Evolutionary conservation across 192 early-diverging fungal species (phyloP), one percentile per base, ranked within the genome.

Genomic region (Glomus cerebriforme): DNA sequence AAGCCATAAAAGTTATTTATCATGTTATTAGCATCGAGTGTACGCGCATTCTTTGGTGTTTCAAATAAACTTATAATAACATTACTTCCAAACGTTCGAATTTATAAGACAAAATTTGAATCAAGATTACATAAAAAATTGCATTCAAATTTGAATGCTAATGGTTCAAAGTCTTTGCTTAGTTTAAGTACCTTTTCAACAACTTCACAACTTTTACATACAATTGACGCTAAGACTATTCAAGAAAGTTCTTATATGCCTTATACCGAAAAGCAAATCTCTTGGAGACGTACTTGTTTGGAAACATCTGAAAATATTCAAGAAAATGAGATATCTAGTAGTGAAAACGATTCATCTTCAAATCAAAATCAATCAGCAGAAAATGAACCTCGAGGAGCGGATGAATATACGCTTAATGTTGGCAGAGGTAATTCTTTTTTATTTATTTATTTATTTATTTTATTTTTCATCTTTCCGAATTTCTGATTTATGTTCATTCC

Each of bases 351-450:
- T 19, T 9, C 13, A 29, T 17, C 24, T 9, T 17, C 29, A 31
- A 64, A 29, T 31, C 10, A 17, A 27, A 15, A 31, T 31, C 15
- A 70, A 70, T 31, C 66, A 29, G 4, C 37, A 26, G 68, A 43
- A 35, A 45, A 70, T 70, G 39, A 70, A n/a, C 68, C 35, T 24
- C 39, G 12, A 26, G 68, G 68, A 39, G 68, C 22, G 10, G 68
- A 70, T 32, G 68, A 70, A 35, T 70, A 70, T 45, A 70, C 68
- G 10, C 39, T 70, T 19, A 70, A 70, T 70, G 68, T 70, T 70
- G 68, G 68, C n/a, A 45, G 35, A 24, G 68, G 68, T 70, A 70
- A 54, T 54, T 54, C 45, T 49, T 17, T 54, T 43, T 43, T 39
- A 2, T 39, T 7, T 9, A 9, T 4, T 9, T 0, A 3, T 43